Evolutionary conservation across 768 basidiomycete genomes (phyloP).

Genomic region (Piloderma croceum): DNA sequence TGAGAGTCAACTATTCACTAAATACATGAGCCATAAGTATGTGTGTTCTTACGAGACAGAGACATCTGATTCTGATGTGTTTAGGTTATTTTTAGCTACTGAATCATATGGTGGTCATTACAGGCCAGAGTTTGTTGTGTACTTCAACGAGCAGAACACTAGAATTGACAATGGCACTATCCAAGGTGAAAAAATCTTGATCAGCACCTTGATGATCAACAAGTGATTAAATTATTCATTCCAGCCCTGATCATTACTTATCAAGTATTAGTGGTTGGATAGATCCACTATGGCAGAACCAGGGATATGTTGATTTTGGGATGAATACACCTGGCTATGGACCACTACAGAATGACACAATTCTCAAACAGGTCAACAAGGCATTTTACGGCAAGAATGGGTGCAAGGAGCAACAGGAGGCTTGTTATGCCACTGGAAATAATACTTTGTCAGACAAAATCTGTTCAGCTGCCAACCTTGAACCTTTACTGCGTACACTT

Average conservation of each 20-base stretch:
- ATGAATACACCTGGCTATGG: constrained; percentile 62
- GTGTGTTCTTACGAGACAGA: background rate
- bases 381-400: constrained; percentile 44
- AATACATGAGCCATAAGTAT: constrained; percentile 52
- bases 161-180: constrained; percentile 40
- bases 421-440: constrained; percentile 52
- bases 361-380: constrained; percentile 41
- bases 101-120: constrained; percentile 70
- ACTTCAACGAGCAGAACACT: constrained; percentile 57
- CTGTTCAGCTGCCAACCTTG: constrained; percentile 46
- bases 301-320: constrained; percentile 45
- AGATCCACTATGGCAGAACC: constrained; percentile 40
- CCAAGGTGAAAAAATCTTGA: constrained; percentile 44
- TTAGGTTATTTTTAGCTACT: constrained; percentile 56
- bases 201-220: constrained; percentile 64
- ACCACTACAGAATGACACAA: constrained; percentile 44
- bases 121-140: constrained; percentile 58
- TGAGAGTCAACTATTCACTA: constrained; percentile 47
- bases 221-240: constrained; percentile 35
- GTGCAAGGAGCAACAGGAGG: constrained; percentile 48
- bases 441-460: constrained; percentile 40
- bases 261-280: constrained; percentile 36
- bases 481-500: constrained; percentile 41
- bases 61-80: too few species aligned
- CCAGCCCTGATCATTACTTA: background rate